Evolutionary conservation across 129 eudicot genomes (phyloP).

Genomic region (Flaveria ramosissima): DNA sequence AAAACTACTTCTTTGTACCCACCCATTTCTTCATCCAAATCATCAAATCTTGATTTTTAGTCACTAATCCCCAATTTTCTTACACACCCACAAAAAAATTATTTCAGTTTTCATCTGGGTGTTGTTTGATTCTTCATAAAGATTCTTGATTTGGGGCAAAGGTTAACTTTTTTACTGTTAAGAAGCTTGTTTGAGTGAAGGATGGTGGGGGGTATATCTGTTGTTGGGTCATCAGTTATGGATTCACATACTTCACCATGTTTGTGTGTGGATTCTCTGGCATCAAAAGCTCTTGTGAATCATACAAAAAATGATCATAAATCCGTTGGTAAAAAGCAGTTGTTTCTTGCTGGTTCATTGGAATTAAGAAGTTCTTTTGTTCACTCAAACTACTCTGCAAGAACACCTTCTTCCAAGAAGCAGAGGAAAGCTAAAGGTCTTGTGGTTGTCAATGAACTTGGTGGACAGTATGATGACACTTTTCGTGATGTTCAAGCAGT

Average conservation of each 20-base stretch:
- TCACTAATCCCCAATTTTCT: constrained; percentile 32
- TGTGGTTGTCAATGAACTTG: constrained; percentile 70
- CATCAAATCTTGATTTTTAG: constrained; percentile 32
- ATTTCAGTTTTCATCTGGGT: constrained; percentile 39
- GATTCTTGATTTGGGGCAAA: constrained; percentile 20
- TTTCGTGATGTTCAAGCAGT: constrained; percentile 87
- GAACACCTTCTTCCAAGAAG: constrained; percentile 44
- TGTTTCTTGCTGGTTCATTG: constrained; percentile 45
- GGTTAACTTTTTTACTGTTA: constrained; percentile 1
- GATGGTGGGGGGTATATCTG: constrained; percentile 80
- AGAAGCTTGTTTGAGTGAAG: constrained; percentile 22
- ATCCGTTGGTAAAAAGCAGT: constrained; percentile 43
- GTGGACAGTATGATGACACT: constrained; percentile 89
- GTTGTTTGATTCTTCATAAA: constrained; percentile 29
- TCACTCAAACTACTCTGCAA: constrained; percentile 42
- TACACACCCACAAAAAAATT: constrained; percentile 39
- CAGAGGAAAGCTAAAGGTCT: constrained; percentile 51
- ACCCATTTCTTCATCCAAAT: constrained; percentile 42
- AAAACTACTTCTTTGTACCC: constrained; percentile 38
- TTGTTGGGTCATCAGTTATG: constrained; percentile 68
- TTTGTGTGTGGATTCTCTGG: constrained; percentile 69
- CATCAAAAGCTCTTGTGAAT: constrained; percentile 45
- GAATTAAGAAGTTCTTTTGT: constrained; percentile 63
- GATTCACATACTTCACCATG: constrained; percentile 77
- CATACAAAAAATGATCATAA: constrained; percentile 46